These are phyloP conservation scores for Trametes villosa DNA, from an alignment of 768 basidiomycete species.

Conservation along the genomic window DNA sequence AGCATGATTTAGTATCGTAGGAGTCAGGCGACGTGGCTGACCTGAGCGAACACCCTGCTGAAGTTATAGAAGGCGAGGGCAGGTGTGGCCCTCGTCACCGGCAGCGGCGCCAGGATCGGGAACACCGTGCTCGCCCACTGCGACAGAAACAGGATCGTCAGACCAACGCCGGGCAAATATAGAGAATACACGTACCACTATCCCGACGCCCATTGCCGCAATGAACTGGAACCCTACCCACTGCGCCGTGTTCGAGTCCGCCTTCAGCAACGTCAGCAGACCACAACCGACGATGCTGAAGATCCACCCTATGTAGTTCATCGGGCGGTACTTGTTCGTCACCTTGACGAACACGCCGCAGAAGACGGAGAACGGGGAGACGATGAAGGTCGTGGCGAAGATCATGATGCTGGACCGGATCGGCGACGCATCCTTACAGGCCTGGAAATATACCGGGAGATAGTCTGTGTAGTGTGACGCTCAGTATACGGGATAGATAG, in stretches of 20 bases:
- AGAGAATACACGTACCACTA: background rate
- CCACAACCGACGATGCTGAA: constrained; percentile 18
- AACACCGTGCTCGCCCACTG: constrained; percentile 30
- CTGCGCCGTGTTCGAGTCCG: constrained; percentile 16
- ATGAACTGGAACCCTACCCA: constrained; percentile 35
- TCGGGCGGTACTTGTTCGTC: constrained; percentile 39
- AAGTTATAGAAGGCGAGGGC: constrained; percentile 41
- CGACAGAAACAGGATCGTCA: too few species aligned
- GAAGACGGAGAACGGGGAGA: constrained; percentile 44
- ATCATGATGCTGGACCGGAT: constrained; percentile 41
- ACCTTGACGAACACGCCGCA: constrained; percentile 36
- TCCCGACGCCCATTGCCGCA: constrained; percentile 9
- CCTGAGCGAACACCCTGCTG: constrained; percentile 28
- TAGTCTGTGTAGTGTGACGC: constrained; percentile 32
- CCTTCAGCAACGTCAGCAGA: constrained; percentile 31
- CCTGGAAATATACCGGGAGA: constrained; percentile 52
- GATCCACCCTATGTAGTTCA: constrained; percentile 28
- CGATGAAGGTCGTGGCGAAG: constrained; percentile 37
- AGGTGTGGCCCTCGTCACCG: constrained; percentile 35
- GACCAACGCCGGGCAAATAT: too few species aligned
- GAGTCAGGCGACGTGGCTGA: background rate
- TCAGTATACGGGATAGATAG: background rate
- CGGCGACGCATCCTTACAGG: constrained; percentile 41
- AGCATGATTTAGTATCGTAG: background rate
- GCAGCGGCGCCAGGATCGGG: constrained; percentile 41